Evolutionary conservation across 2,329 filamentous ascomycete genomes (phyloP), one percentile per base, ranked within the genome.

Genomic region (Pseudogymnoascus sp.): DNA sequence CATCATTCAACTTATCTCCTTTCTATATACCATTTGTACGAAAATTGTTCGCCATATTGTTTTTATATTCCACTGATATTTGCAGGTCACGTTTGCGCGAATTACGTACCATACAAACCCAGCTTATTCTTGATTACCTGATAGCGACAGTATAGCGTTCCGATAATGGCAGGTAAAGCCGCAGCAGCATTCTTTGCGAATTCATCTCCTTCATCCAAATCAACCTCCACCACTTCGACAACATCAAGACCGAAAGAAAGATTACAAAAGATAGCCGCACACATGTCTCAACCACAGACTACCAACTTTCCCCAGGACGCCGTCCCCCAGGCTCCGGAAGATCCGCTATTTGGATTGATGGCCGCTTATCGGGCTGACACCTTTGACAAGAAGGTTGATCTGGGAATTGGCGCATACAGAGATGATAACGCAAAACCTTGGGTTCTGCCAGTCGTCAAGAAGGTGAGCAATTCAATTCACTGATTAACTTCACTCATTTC

Each of bases 401-500:
- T 99, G 77, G 85, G 85, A 63, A 86, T 97, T 78, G 94, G 94
- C 69, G 94, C 94, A 64, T 99, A 99, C 78, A 84, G 94, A 74
- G 94, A 96, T 73, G 83, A 97, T 78, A 89, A 92, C 73, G 93
- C 92, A 65, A 97, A 97, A 80, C 94, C 94, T 2, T 99, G 94
- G 94, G 87, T 99, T 65, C 78, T 99, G 66, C 93, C 94, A 19
- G 93, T 97, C 2, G 93, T 97, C 65, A 95, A 91, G 79, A 95
- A 96, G 90, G 93, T 96, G 79, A 73, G 49, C 6, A 55, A 33
- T 33, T 14, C n/a, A 55, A 79, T 69, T 63, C 43, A 33, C 37
- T 35, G 16, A 33, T 43, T 29, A 19, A 35, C 14, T 33, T 63
- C 12, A 49, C 37, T 49, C 62, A 62, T 35, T 62, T 62, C 29